Conservation (phyloP, 2,329 filamentous ascomycete species). For the Scorias spongiosa region DNA sequence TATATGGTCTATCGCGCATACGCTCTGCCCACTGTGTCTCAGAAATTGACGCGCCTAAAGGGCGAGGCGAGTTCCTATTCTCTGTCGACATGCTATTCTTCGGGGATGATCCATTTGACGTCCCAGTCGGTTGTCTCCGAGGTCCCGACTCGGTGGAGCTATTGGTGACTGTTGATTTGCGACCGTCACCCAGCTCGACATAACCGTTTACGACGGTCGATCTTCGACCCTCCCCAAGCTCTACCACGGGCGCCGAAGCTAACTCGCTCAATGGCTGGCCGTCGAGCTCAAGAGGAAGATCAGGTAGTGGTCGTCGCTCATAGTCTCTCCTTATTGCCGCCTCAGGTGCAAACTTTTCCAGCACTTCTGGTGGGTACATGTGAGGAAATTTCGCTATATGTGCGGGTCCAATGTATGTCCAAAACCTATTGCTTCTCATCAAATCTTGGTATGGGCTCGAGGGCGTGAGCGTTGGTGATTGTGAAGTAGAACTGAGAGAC, state of each 20-base stretch:
- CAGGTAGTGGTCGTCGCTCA: not conserved
- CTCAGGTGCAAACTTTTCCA: slow-evolving; percentile 1
- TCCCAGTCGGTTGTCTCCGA: no score
- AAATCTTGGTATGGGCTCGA: not conserved
- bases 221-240: not conserved
- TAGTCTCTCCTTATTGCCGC: not conserved
- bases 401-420: slow-evolving; percentile 4
- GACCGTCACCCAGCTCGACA: not conserved
- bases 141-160: no score
- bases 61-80: not conserved
- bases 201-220: not conserved
- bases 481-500: not conserved
- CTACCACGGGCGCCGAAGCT: not conserved
- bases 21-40: not conserved
- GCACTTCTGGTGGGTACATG: slow-evolving; percentile 1
- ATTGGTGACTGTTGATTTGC: not conserved
- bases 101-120: no score
- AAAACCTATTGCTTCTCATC: slow-evolving; percentile 3
- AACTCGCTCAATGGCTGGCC: not conserved
- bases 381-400: slow-evolving; percentile 2
- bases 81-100: not conserved
- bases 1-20: not conserved
- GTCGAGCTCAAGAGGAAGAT: not conserved
- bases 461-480: not conserved
- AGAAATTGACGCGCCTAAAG: not conserved